These are phyloP conservation scores for Citeromyces siamensis DNA, from an alignment of 1,139 yeast species.

Conservation along the genomic window DNA sequence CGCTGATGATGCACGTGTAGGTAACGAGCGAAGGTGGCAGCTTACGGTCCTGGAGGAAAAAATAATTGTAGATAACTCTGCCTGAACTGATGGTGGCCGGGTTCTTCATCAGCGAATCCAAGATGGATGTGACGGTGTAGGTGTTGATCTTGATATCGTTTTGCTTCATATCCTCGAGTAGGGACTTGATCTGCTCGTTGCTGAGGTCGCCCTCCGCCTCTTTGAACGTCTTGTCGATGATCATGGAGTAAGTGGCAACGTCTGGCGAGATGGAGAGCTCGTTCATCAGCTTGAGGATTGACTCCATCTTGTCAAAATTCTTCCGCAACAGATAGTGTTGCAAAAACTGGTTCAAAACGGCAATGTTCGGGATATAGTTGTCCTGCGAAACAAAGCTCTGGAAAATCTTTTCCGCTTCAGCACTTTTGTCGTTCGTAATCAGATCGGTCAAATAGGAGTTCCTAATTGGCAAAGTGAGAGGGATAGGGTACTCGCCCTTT, in stretches of 20 bases:
- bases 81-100: slow-evolving; percentile 39
- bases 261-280: slow-evolving; percentile 38
- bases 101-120: slow-evolving; percentile 42
- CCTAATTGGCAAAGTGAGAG: slow-evolving; percentile 12
- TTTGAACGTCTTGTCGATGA: slow-evolving; percentile 46
- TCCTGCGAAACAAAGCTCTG: slow-evolving; percentile 12
- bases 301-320: slow-evolving; percentile 21
- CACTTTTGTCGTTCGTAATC: slow-evolving; percentile 9
- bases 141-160: slow-evolving; percentile 33
- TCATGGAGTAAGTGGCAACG: slow-evolving; percentile 52
- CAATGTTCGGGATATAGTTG: slow-evolving; percentile 19
- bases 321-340: slow-evolving; percentile 17
- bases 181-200: slow-evolving; percentile 21
- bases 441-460: slow-evolving; percentile 15
- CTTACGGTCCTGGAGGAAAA: slow-evolving; percentile 21
- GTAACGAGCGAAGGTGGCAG: slow-evolving; percentile 25
- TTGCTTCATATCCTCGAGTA: slow-evolving; percentile 30
- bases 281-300: slow-evolving; percentile 22
- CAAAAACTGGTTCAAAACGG: slow-evolving; percentile 28
- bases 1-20: slow-evolving; percentile 45
- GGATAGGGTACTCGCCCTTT: slow-evolving; percentile 8
- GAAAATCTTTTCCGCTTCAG: slow-evolving; percentile 14
- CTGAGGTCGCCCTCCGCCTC: slow-evolving; percentile 31
- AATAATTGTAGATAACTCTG: slow-evolving; percentile 30
- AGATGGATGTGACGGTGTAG: slow-evolving; percentile 38